Evolutionary conservation across 352 stramenopile species (phyloP).

Genomic region (Pythium aristosporum): DNA sequence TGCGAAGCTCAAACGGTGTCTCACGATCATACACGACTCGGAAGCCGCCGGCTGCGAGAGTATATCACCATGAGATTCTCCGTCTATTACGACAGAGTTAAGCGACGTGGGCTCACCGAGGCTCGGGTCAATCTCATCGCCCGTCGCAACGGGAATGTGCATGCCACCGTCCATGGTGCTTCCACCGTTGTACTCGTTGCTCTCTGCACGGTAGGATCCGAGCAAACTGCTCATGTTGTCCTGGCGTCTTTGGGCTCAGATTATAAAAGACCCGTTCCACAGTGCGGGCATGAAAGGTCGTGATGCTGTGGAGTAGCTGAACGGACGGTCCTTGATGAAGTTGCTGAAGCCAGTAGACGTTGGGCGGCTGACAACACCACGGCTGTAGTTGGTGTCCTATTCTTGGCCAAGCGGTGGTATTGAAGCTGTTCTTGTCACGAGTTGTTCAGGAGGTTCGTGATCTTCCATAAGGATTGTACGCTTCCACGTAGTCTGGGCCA

Average conservation of each 20-base stretch:
- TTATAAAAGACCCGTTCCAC: not conserved
- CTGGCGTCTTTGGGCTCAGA: not conserved
- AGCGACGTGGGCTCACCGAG: constrained; percentile 38
- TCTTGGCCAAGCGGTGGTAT: not conserved
- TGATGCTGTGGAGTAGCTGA: not conserved
- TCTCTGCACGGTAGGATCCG: constrained; percentile 24
- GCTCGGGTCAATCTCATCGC: constrained; percentile 81
- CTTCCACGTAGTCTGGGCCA: not conserved
- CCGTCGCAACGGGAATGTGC: constrained; percentile 46
- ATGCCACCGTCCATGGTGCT: constrained; percentile 13
- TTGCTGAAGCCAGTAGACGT: not conserved
- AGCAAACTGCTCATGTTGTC: constrained; percentile 21
- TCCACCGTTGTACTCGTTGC: constrained; percentile 36
- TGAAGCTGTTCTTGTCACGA: not conserved
- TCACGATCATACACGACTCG: constrained; percentile 91
- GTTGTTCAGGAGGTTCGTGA: not conserved
- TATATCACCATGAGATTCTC: not conserved
- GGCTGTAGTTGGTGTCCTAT: constrained; percentile 16
- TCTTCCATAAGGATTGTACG: not conserved
- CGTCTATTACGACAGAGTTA: not conserved
- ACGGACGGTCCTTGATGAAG: not conserved
- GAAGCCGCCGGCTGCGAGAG: constrained; percentile 62
- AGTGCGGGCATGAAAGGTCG: constrained; percentile 22
- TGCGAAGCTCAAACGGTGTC: constrained; percentile 89
- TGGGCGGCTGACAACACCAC: constrained; percentile 8